Conservation (phyloP, 345 rosid genomes). For the Acer yangbiense region DNA sequence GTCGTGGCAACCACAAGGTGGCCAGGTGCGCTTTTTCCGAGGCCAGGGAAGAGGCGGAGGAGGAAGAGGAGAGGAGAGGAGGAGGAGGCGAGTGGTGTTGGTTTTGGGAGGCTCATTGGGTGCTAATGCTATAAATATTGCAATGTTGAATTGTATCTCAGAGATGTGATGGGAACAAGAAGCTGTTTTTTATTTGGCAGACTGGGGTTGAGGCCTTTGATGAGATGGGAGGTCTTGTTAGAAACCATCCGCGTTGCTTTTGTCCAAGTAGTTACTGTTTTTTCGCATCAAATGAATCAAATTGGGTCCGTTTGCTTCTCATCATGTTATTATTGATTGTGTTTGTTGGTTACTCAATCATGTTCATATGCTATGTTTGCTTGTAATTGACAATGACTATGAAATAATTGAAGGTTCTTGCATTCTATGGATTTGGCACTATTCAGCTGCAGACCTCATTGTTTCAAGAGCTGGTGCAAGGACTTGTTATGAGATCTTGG, state of each 20-base stretch:
- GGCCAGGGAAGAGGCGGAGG: constrained; percentile 35
- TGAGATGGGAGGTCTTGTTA: constrained; percentile 93
- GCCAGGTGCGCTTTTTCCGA: constrained; percentile 56
- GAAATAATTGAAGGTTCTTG: constrained; percentile 64
- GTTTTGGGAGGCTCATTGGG: constrained; percentile 85
- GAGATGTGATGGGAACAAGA: constrained; percentile 57
- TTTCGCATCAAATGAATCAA: neutral
- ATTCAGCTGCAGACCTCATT: constrained; percentile 81
- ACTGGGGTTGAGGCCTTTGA: constrained; percentile 75
- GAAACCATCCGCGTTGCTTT: constrained; percentile 58
- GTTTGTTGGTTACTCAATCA: neutral
- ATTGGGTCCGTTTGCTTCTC: neutral
- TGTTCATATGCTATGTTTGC: neutral
- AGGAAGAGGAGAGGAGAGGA: constrained; percentile 40
- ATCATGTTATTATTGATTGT: neutral
- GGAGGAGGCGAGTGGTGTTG: constrained; percentile 51
- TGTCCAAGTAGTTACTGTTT: constrained; percentile 58
- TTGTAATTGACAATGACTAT: constrained; percentile 21
- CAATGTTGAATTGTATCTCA: constrained; percentile 71
- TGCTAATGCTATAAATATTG: constrained; percentile 75
- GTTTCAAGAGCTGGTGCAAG: constrained; percentile 90
- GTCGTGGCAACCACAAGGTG: constrained; percentile 48
- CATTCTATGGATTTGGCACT: constrained; percentile 80
- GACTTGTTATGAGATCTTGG: constrained; percentile 90
- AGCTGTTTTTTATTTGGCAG: constrained; percentile 84